Conservation (phyloP, 306 rosid genomes). For the Cucurbita ficifolia region DNA sequence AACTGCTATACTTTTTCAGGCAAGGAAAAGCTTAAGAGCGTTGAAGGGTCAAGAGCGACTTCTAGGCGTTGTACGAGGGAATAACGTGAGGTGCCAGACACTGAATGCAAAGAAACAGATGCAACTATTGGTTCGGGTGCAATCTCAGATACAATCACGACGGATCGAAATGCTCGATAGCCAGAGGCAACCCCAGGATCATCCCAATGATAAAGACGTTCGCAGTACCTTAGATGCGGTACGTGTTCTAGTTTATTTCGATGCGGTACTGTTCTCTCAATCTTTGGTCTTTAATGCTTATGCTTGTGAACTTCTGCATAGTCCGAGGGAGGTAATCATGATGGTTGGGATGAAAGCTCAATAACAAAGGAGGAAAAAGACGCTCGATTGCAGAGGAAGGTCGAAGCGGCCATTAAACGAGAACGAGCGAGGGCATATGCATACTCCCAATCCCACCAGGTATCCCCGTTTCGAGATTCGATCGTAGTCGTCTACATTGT, state of each 20-base stretch:
- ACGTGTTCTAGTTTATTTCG: conserved; percentile 17
- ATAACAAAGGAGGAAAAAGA: conserved; percentile 84
- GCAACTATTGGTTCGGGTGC: conserved; percentile 88
- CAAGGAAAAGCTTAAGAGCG: conserved; percentile 79
- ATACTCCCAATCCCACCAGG: conserved; percentile 64
- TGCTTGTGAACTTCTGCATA: conserved; percentile 5
- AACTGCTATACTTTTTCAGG: conserved; percentile 28
- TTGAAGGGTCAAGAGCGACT: conserved; percentile 84
- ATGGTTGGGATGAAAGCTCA: conserved; percentile 86
- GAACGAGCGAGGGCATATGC: conserved; percentile 96
- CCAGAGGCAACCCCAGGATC: conserved; percentile 54
- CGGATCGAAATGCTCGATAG: conserved; percentile 83
- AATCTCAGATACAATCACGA: conserved; percentile 82
- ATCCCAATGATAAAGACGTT: conserved; percentile 40
- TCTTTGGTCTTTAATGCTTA: background rate
- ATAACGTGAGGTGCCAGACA: conserved; percentile 87
- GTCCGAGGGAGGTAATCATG: conserved; percentile 71
- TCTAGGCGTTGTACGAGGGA: conserved; percentile 90
- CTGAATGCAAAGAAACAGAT: conserved; percentile 82
- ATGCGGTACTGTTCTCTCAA: background rate
- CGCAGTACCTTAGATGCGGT: conserved; percentile 55
- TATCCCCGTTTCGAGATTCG: conserved; percentile 7
- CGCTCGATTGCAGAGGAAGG: conserved; percentile 72
- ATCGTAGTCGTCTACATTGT: background rate
- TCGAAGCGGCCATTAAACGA: conserved; percentile 82